Conservation (phyloP, 768 basidiomycete species). For the Inosperma sp. region DNA sequence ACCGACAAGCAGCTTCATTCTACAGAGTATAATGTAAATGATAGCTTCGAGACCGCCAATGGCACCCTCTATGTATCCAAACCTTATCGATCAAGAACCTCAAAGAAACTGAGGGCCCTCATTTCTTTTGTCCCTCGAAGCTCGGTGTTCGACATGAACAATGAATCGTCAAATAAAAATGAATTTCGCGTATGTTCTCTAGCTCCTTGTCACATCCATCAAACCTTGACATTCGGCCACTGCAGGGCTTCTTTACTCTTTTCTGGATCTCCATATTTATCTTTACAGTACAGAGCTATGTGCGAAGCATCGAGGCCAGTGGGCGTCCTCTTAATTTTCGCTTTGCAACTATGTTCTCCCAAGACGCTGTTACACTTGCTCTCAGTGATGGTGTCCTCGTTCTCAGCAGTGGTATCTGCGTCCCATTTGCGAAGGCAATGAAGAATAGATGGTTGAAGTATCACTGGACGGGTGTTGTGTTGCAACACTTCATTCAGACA, state of each 20-base stretch:
- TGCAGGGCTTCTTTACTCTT: slow-evolving; percentile 86
- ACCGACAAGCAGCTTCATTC: no score
- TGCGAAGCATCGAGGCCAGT: slow-evolving; percentile 68
- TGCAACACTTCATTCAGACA: slow-evolving; percentile 83
- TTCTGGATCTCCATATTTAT: slow-evolving; percentile 92
- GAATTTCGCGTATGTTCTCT: slow-evolving; percentile 67
- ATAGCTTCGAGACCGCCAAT: slow-evolving; percentile 49
- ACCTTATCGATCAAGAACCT: slow-evolving; percentile 66
- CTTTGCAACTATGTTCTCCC: slow-evolving; percentile 85
- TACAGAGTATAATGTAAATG: slow-evolving; percentile 31
- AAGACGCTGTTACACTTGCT: slow-evolving; percentile 78
- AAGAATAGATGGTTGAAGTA: slow-evolving; percentile 78
- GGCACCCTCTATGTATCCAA: slow-evolving; percentile 74
- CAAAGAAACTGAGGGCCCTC: slow-evolving; percentile 76
- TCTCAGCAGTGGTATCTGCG: slow-evolving; percentile 66
- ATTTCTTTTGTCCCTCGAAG: slow-evolving; percentile 84
- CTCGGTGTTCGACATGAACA: slow-evolving; percentile 79
- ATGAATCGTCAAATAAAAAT: slow-evolving; percentile 68
- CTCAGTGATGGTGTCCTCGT: slow-evolving; percentile 82
- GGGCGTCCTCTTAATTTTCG: slow-evolving; percentile 73
- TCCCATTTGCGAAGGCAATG: slow-evolving; percentile 77
- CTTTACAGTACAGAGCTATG: slow-evolving; percentile 72
- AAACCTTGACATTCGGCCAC: background rate
- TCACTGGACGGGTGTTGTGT: slow-evolving; percentile 63
- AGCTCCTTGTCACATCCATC: background rate